Base-by-base conservation (phyloP, 2,329 filamentous ascomycete genomes). In the Monosporascus sp. region DNA sequence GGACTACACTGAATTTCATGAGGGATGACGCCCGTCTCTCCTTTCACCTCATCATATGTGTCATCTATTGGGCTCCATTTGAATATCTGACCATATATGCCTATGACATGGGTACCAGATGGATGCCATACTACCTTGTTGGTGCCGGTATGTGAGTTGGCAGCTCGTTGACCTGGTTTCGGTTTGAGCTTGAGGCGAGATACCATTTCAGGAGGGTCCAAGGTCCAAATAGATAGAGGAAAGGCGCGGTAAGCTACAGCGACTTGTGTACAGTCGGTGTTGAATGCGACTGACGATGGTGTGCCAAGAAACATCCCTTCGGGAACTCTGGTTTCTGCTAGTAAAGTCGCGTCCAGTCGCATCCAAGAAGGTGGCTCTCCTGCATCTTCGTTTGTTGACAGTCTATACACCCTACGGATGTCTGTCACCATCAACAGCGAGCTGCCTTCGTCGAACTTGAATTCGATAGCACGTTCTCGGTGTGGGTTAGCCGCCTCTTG, bases 81-180 rank as follows among this genome's bases (percentile, higher is more conserved):
- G 51, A 65, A 64, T 18, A 65, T 54, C 34, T 52, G 39, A 3
- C 62, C 62, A 36, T 60, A 60, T 27, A 65, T 59, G 6, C 62
- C 62, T 24, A 65, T 39, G 1, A 65, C 31, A 6, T 60, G 51
- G 5, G 45, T 53, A 24, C 44, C 51, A 22, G 58, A 55, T 2
- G 62, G 60, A 53, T 62, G 56, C 62, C 62, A 64, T 0, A 54
- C 48, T 4, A 63, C 51, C 22, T 48, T 51, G 25, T 49, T 51
- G 3, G 47, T 49, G 11, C 54, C 55, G 2, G 44, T 53, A 45
- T 52, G 15, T 39, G 54, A 42, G 41, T 53, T 48, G 55, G 34
- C 47, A 44, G 50, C 45, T 36, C 34, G 36, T 46, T 38, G 46
- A n/a, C 18, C 50, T 48, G 38, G 48, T 47, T 37, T 53, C 18